Evolutionary conservation across 208 protist species (phyloP).

Genomic region (Kentomonas sorsogonicus): DNA sequence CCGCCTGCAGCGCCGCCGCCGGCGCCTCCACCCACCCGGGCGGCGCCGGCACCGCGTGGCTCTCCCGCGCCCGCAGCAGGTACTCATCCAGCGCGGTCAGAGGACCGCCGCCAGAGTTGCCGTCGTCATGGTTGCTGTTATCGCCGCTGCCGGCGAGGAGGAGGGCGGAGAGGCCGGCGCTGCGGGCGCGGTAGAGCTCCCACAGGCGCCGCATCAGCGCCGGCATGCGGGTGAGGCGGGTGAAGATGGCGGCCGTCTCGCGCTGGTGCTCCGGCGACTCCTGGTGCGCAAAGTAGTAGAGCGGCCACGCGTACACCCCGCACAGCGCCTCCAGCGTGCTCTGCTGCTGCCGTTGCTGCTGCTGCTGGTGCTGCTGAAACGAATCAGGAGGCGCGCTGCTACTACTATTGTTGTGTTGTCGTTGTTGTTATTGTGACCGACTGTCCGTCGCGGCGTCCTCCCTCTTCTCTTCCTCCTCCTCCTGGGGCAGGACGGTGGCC

Average conservation of each 20-base stretch:
- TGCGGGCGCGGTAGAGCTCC: slow-evolving; percentile 50
- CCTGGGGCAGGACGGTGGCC: background rate
- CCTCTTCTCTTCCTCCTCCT: too few relatives aligned
- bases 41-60: background rate
- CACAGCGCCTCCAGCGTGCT: slow-evolving; percentile 58
- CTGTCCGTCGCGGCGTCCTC: too few relatives aligned
- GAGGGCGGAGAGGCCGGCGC: slow-evolving; percentile 25
- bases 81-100: too few relatives aligned
- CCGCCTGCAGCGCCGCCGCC: background rate
- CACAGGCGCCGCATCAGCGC: slow-evolving; percentile 61
- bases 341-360: too few relatives aligned
- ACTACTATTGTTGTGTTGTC: too few relatives aligned
- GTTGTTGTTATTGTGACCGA: too few relatives aligned
- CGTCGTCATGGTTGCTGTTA: too few relatives aligned
- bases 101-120: too few relatives aligned
- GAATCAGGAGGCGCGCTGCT: too few relatives aligned
- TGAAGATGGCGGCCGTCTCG: slow-evolving; percentile 55
- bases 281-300: slow-evolving; percentile 49
- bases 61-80: too few relatives aligned
- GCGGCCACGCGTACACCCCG: slow-evolving; percentile 71
- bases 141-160: slow-evolving; percentile 19
- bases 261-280: slow-evolving; percentile 23
- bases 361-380: too few relatives aligned
- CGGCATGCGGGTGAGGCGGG: slow-evolving; percentile 47
- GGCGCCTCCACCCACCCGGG: background rate